Percentiles rank a stretch among this genome's conserved stretches.
Evolutionary conservation across 805 yeast genomes (phyloP).

Genomic region (Ogataea allantospora): DNA sequence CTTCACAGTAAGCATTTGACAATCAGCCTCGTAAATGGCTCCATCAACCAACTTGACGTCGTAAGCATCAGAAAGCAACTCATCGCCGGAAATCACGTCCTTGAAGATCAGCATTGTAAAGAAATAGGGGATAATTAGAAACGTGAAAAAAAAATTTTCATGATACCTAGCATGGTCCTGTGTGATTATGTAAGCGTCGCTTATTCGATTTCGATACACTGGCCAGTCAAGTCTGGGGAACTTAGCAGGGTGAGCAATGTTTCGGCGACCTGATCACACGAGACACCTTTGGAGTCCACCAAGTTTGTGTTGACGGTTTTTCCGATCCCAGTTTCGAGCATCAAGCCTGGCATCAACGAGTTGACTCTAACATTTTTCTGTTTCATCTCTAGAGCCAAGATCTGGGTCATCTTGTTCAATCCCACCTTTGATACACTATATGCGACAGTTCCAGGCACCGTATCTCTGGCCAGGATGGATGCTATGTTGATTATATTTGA

Average conservation of each 20-base stretch:
- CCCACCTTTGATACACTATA: constrained; percentile 76
- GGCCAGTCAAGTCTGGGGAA: constrained; percentile 13
- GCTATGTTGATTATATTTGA: constrained; percentile 59
- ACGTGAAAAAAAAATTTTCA: constrained; percentile 12
- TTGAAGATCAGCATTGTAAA: constrained; percentile 42
- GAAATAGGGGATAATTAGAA: constrained; percentile 6
- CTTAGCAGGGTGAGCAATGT: constrained; percentile 2
- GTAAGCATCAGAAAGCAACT: constrained; percentile 96
- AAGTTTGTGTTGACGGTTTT: constrained; percentile 26
- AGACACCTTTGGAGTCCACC: constrained; percentile 8
- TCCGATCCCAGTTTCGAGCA: constrained; percentile 68
- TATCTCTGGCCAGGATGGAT: constrained; percentile 53
- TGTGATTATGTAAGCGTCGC: constrained; percentile 3
- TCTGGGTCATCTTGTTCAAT: constrained; percentile 55
- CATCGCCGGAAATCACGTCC: constrained; percentile 94
- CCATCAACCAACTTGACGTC: constrained; percentile 82
- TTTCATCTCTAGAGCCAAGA: constrained; percentile 60
- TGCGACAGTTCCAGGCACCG: constrained; percentile 55
- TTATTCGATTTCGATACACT: constrained; percentile 11
- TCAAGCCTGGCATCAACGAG: constrained; percentile 65
- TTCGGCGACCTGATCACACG: constrained; percentile 16
- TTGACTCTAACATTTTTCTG: constrained; percentile 57
- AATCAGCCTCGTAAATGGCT: constrained; percentile 95
- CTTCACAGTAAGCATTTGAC: constrained; percentile 85
- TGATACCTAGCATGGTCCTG: constrained; percentile 3